phyloP scores from a whole-genome alignment of 139 green algal species.

The Cymbomonas tetramitiformis region DNA sequence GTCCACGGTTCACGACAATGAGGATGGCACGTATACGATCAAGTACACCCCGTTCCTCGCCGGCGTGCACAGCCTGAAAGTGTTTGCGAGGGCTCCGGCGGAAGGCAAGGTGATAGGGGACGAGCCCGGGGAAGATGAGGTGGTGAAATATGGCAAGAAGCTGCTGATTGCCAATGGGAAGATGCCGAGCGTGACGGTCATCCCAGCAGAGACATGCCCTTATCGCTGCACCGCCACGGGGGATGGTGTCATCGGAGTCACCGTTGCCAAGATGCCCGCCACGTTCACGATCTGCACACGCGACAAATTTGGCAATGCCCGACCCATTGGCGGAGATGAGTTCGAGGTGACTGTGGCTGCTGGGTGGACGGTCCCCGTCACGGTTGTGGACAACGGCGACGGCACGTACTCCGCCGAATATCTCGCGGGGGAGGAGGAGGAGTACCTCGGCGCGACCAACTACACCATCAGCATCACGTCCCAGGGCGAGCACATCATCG shows the following conservation, averaged over 20 bases:
- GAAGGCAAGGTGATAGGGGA: not conserved
- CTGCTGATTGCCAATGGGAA: not conserved
- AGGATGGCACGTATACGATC: not conserved
- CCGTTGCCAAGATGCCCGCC: not conserved
- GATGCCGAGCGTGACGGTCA: not conserved
- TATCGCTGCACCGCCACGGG: not conserved
- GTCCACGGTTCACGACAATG: constrained; percentile 1
- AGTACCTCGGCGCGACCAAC: not conserved
- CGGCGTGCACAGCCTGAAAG: not conserved
- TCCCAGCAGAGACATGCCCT: not conserved
- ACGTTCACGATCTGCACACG: not conserved
- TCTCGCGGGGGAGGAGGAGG: constrained; percentile 2
- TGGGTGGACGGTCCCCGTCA: not conserved
- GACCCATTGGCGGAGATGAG: not conserved
- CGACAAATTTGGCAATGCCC: not conserved
- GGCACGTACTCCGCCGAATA: constrained; percentile 12
- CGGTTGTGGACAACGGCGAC: not conserved
- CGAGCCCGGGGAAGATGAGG: not conserved
- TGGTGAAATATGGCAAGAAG: not conserved
- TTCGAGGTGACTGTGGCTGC: not conserved
- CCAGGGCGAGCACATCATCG: not conserved
- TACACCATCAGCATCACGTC: constrained; percentile 4
- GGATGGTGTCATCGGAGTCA: not conserved
- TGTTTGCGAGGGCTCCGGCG: not conserved
- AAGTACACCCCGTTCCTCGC: not conserved